These are phyloP conservation scores for Dendrocalamus latiflorus DNA, from an alignment of 202 grass and related monocot species.

Conservation along the genomic window DNA sequence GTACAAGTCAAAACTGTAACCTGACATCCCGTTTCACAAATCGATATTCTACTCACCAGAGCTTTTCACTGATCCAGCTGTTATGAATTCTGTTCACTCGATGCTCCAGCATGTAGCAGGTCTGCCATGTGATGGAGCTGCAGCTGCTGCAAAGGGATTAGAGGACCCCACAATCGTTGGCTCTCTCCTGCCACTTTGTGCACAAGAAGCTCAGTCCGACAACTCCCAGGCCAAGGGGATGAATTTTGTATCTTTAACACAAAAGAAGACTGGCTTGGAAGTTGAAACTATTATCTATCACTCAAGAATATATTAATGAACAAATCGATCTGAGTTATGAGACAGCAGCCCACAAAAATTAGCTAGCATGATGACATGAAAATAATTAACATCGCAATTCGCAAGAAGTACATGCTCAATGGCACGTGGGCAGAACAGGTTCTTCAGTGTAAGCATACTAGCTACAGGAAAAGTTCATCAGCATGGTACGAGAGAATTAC, in stretches of 20 bases:
- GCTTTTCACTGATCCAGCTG: constrained; percentile 24
- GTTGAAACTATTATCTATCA: neutral
- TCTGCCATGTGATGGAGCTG: constrained; percentile 27
- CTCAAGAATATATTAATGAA: neutral
- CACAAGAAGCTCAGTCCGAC: constrained; percentile 24
- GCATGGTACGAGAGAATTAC: neutral
- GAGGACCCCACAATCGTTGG: constrained; percentile 22
- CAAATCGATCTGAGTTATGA: neutral
- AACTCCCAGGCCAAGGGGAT: constrained; percentile 22
- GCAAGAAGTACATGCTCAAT: constrained; percentile 2
- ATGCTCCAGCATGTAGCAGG: constrained; percentile 25
- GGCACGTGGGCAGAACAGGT: neutral
- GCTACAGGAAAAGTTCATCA: neutral
- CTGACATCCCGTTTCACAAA: constrained; percentile 17
- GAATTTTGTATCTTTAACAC: constrained; percentile 9
- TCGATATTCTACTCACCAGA: constrained; percentile 28
- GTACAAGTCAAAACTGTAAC: constrained; percentile 37
- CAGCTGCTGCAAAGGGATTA: constrained; percentile 20
- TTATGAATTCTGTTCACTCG: constrained; percentile 31
- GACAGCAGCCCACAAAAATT: neutral
- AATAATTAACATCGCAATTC: neutral
- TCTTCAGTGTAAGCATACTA: neutral
- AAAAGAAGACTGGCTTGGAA: neutral
- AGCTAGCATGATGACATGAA: neutral
- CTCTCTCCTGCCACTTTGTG: constrained; percentile 29